Conservation (phyloP, 495 filamentous ascomycete species). For the Daldinia grandis region DNA sequence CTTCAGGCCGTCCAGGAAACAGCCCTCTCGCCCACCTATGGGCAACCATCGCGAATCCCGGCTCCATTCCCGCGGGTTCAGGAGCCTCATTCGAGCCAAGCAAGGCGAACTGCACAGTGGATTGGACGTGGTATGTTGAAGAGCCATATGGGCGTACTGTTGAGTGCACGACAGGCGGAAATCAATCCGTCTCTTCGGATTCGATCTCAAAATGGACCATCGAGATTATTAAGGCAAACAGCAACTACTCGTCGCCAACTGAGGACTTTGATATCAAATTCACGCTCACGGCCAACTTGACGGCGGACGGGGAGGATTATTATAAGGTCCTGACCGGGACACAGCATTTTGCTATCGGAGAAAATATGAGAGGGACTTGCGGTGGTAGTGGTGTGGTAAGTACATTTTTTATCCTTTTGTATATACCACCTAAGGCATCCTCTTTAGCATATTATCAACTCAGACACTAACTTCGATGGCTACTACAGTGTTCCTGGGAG, state of each 20-base stretch:
- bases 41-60: constrained; percentile 25
- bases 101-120: constrained; percentile 20
- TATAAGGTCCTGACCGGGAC: constrained; percentile 20
- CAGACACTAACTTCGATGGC: constrained; percentile 2
- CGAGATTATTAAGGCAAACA: constrained; percentile 15
- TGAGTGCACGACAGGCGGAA: constrained; percentile 11
- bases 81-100: constrained; percentile 8
- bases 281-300: constrained; percentile 22
- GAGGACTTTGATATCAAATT: constrained; percentile 25
- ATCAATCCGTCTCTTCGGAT: not conserved
- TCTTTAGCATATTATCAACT: not conserved
- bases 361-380: constrained; percentile 27
- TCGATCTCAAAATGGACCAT: constrained; percentile 25
- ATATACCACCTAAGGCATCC: too few relatives aligned
- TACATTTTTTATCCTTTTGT: not conserved
- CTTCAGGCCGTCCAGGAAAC: constrained; percentile 26
- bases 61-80: constrained; percentile 14
- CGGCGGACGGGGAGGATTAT: constrained; percentile 4
- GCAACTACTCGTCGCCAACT: constrained; percentile 8
- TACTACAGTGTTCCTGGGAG: constrained; percentile 28
- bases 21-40: not conserved
- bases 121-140: constrained; percentile 3
- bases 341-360: constrained; percentile 26
- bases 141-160: constrained; percentile 11
- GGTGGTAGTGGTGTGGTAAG: constrained; percentile 32